phyloP scores from a whole-genome alignment of 148 eudicot genomes.

The Vaccinium vitisidaea region DNA sequence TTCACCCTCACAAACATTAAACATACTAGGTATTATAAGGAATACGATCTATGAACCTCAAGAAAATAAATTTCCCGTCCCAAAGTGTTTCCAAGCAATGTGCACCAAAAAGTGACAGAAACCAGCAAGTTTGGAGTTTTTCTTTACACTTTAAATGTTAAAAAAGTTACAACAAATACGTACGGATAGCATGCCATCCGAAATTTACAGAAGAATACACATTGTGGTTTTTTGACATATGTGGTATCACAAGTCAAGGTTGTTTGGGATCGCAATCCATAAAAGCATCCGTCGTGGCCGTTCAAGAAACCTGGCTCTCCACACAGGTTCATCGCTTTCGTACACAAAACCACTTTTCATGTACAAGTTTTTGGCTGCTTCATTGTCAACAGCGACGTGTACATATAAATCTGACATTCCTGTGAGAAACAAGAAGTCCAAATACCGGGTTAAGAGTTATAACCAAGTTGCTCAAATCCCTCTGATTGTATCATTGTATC shows the following conservation, averaged over 20 bases:
- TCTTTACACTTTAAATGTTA: background rate
- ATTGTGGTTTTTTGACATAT: background rate
- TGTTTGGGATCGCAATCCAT: constrained; percentile 70
- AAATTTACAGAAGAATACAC: background rate
- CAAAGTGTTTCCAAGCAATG: no score
- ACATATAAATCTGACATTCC: constrained; percentile 89
- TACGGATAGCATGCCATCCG: background rate
- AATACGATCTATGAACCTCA: background rate
- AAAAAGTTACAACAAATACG: background rate
- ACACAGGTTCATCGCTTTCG: constrained; percentile 85
- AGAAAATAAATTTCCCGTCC: background rate
- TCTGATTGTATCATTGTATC: background rate
- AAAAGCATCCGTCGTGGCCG: constrained; percentile 81
- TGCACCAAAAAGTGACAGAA: background rate
- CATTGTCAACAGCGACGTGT: constrained; percentile 85
- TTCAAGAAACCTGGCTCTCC: constrained; percentile 77
- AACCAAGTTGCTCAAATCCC: background rate
- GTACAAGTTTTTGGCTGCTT: constrained; percentile 76
- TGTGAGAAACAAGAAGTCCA: constrained; percentile 23
- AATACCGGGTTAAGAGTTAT: background rate
- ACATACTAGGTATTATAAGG: background rate
- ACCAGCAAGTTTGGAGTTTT: background rate
- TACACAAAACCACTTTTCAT: constrained; percentile 71
- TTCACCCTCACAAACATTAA: background rate
- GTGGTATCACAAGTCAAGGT: constrained; percentile 42